Base-by-base conservation (phyloP, 2,329 filamentous ascomycete genomes). In the Arthrinium phaeospermum region DNA sequence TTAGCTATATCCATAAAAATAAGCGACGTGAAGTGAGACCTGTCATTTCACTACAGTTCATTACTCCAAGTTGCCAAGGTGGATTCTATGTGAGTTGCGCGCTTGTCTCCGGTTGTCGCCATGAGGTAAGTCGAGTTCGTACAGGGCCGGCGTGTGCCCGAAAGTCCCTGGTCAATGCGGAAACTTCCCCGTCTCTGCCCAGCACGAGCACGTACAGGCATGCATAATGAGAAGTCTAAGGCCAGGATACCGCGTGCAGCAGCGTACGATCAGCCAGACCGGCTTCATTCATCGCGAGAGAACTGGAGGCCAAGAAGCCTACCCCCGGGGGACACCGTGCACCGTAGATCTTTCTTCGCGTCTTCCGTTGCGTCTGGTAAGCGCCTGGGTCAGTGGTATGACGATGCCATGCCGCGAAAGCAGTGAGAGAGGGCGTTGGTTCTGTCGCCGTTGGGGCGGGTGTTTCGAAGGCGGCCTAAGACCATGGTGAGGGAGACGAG, bases 371-470 rank as follows among this genome's bases (percentile, higher is more conserved):
- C 57, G 57, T 64, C 57, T 41, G 57, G 19, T 64, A 64, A 64
- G 57, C 57, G 57, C 57, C 57, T 64, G 34, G 34, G 34, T 64
- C 30, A 19, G 57, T 64, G 34, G 34, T n/a, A 41, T 37, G 57
- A 64, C 57, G 34, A 41, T 64, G 57, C 57, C 30, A 64, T 41
- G 57, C 34, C 57, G 57, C 57, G 34, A 64, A 37, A 12, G 10
- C n/a, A 41, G 57, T n/a, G 57, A 12, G 57, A 41, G 57, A n/a
- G 57, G 37, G 4, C n/a, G 57, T 64, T 64, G 57, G 57, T 41
- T 64, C 57, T 64, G 19, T n/a, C 57, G 1, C 34, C 22, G 57
- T 64, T 64, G 57, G 57, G 57, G 57, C 57, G 57, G 57, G 57
- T 64, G 57, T 64, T 64, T 64, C 57, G 57, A 64, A 64, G 57